phyloP scores from a whole-genome alignment of 2,329 filamentous ascomycete genomes.

The Periconia digitata region DNA sequence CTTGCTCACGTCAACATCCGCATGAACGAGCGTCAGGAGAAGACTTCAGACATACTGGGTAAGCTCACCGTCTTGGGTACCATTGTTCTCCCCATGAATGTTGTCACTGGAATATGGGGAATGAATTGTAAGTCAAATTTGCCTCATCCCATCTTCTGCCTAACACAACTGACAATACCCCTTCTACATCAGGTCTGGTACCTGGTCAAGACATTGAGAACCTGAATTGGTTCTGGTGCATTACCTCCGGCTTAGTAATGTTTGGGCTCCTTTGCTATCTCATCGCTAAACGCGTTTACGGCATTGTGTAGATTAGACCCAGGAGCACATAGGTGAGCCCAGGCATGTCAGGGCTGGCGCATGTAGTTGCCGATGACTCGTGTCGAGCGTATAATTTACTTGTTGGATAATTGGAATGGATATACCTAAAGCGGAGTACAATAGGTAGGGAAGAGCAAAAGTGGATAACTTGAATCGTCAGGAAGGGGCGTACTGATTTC shows the following conservation, averaged over 20 bases:
- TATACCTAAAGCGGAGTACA: no score
- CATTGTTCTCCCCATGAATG: slow-evolving; percentile 98
- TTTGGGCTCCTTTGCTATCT: slow-evolving; percentile 81
- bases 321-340: no score
- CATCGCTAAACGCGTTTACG: slow-evolving; percentile 71
- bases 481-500: no score
- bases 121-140: slow-evolving; percentile 67
- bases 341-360: no score
- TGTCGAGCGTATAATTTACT: no score
- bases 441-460: no score
- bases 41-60: slow-evolving; percentile 91
- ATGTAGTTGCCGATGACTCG: no score
- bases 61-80: slow-evolving; percentile 95
- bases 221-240: slow-evolving; percentile 53
- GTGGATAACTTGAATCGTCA: no score
- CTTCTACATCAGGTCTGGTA: slow-evolving; percentile 59
- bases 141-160: not conserved
- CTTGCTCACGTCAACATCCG: slow-evolving; percentile 99
- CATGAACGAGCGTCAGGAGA: slow-evolving; percentile 97
- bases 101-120: slow-evolving; percentile 96
- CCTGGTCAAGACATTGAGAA: slow-evolving; percentile 86
- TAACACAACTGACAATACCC: slow-evolving; percentile 1
- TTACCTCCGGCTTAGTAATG: slow-evolving; percentile 71
- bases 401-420: no score
- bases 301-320: slow-evolving; percentile 37